Evolutionary conservation across 345 rosid species (phyloP).

Genomic region (Brassica carinata): DNA sequence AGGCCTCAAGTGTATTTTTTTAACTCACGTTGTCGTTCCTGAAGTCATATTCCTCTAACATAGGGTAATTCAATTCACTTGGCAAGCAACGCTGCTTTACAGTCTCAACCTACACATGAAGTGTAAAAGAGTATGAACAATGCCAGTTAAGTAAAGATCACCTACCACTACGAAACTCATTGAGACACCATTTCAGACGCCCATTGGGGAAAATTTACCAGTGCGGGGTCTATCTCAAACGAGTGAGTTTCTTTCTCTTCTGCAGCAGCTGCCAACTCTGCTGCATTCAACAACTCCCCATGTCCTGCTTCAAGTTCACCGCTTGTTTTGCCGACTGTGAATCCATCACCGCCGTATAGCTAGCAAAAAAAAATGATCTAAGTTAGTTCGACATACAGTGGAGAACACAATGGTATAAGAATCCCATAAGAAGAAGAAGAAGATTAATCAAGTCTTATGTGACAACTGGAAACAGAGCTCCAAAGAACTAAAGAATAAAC

Average conservation of each 20-base stretch:
- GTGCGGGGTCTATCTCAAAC: constrained; percentile 87
- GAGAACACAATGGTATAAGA: constrained; percentile 6
- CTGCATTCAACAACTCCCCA: constrained; percentile 75
- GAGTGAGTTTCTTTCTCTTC: constrained; percentile 96
- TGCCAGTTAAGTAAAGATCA: not conserved
- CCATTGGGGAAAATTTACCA: constrained; percentile 44
- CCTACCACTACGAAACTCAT: not conserved
- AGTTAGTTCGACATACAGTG: constrained; percentile 9
- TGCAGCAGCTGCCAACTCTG: constrained; percentile 90
- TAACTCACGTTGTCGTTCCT: constrained; percentile 83
- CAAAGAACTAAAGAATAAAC: not conserved
- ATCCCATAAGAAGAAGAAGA: not conserved
- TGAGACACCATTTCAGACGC: not conserved
- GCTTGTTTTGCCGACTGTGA: constrained; percentile 64
- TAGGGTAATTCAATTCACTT: constrained; percentile 94
- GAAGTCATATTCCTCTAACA: constrained; percentile 99
- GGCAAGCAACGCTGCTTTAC: constrained; percentile 98
- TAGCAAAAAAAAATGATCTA: constrained; percentile 28
- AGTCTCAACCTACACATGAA: constrained; percentile 79
- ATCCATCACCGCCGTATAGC: constrained; percentile 64
- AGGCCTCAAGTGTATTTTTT: not conserved
- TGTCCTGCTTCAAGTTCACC: constrained; percentile 73
- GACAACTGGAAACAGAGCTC: constrained; percentile 12
- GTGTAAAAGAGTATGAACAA: not conserved
- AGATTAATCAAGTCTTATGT: not conserved